These are phyloP conservation scores for Neocatenulostroma microsporum DNA, from an alignment of 2,329 filamentous ascomycete species.

Conservation along the genomic window DNA sequence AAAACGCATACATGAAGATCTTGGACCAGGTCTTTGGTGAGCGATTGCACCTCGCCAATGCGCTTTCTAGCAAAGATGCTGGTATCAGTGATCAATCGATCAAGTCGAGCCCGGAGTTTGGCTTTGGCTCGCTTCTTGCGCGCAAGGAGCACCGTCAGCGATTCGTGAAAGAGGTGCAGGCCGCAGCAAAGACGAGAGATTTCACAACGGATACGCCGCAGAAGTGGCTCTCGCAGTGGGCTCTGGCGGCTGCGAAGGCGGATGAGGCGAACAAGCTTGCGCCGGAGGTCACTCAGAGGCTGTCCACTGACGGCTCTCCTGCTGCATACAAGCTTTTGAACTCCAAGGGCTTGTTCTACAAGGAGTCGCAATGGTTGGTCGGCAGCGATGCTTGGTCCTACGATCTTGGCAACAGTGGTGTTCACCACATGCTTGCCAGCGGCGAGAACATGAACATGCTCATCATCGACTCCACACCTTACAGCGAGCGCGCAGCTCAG, in stretches of 20 bases:
- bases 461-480: slow-evolving; percentile 94
- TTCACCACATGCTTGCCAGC: slow-evolving; percentile 95
- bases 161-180: slow-evolving; percentile 72
- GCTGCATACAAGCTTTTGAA: slow-evolving; percentile 63
- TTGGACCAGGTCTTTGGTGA: slow-evolving; percentile 83
- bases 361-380: slow-evolving; percentile 90
- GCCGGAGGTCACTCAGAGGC: slow-evolving; percentile 67
- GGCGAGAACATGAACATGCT: slow-evolving; percentile 98
- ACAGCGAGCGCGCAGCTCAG: slow-evolving; percentile 75
- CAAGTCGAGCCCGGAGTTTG: slow-evolving; percentile 81
- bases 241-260: slow-evolving; percentile 63
- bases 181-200: slow-evolving; percentile 63
- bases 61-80: slow-evolving; percentile 66
- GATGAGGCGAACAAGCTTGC: slow-evolving; percentile 69
- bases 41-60: slow-evolving; percentile 78
- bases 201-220: slow-evolving; percentile 72
- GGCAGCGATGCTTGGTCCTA: slow-evolving; percentile 98
- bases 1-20: slow-evolving; percentile 95
- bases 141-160: slow-evolving; percentile 74
- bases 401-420: slow-evolving; percentile 94
- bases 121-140: slow-evolving; percentile 88
- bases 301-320: slow-evolving; percentile 77
- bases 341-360: slow-evolving; percentile 76
- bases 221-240: slow-evolving; percentile 78
- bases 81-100: slow-evolving; percentile 67